These are phyloP conservation scores for Dysphania ambrosioides DNA, from an alignment of 148 eudicot genomes.

Conservation along the genomic window DNA sequence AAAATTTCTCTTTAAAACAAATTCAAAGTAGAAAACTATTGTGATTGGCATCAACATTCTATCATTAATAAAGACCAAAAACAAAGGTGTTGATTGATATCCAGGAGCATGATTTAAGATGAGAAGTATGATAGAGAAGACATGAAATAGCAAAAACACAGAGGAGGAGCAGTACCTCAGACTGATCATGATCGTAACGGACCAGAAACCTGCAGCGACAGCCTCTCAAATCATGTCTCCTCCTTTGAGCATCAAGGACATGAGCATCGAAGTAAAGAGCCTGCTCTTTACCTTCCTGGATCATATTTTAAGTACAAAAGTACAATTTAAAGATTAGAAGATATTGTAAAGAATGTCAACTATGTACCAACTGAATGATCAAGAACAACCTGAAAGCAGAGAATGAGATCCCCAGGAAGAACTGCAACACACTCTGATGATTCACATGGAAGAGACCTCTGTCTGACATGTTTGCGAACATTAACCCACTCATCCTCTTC, in stretches of 20 bases:
- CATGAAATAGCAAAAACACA: not conserved
- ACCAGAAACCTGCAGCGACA: conserved; percentile 97
- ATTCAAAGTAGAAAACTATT: too few relatives aligned
- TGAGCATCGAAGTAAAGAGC: conserved; percentile 99
- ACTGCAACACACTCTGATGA: conserved; percentile 86
- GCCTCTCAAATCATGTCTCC: conserved; percentile 95
- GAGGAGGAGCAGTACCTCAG: conserved; percentile 57
- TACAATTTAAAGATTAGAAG: conserved; percentile 15
- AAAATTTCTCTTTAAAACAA: too few relatives aligned
- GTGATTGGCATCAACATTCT: too few relatives aligned
- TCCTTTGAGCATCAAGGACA: conserved; percentile 89
- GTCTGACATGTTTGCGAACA: conserved; percentile 81
- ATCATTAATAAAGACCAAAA: too few relatives aligned
- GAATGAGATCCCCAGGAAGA: conserved; percentile 83
- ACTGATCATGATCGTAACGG: conserved; percentile 94
- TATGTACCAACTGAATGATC: not conserved
- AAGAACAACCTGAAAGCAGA: conserved; percentile 83
- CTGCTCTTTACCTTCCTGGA: conserved; percentile 98
- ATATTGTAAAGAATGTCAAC: not conserved
- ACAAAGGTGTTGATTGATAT: not conserved
- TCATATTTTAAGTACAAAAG: conserved; percentile 1
- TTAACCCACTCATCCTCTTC: conserved; percentile 98
- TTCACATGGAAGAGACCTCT: conserved; percentile 94
- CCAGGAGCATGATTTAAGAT: not conserved
- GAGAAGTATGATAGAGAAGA: not conserved